phyloP scores from a whole-genome alignment of 495 filamentous ascomycete species.

The Cercophora samala region DNA sequence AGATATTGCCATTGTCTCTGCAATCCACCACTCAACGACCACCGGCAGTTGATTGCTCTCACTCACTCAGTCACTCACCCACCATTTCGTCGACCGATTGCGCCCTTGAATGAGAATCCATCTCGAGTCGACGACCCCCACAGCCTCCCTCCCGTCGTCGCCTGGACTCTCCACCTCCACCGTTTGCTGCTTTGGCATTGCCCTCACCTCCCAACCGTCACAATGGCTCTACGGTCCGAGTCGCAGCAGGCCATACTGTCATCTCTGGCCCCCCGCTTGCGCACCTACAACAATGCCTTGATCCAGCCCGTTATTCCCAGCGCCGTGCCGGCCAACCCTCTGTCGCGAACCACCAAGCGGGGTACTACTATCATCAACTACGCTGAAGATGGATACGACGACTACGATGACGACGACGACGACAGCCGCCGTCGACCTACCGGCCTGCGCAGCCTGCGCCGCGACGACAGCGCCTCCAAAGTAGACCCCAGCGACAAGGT shows the following conservation, averaged over 20 bases:
- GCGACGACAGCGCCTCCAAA: constrained; percentile 64
- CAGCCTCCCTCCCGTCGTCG: background rate
- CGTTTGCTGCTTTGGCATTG: background rate
- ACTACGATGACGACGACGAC: constrained; percentile 92
- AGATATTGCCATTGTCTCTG: background rate
- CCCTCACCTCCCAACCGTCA: constrained; percentile 11
- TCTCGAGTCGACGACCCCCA: background rate
- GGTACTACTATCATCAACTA: constrained; percentile 97
- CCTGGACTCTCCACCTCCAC: background rate
- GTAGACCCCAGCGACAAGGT: constrained; percentile 66
- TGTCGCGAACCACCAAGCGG: constrained; percentile 87
- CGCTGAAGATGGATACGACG: constrained; percentile 91
- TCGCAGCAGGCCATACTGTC: constrained; percentile 81
- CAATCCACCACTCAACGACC: too few relatives aligned
- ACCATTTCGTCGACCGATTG: background rate
- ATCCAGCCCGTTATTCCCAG: constrained; percentile 81
- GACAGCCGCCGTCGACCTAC: constrained; percentile 67
- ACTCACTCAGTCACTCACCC: background rate
- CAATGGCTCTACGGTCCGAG: constrained; percentile 43
- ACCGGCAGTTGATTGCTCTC: background rate
- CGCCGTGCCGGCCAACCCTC: constrained; percentile 58
- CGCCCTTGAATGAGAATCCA: background rate
- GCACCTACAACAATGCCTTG: constrained; percentile 88
- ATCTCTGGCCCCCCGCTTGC: constrained; percentile 86
- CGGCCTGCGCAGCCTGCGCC: constrained; percentile 74